phyloP scores from a whole-genome alignment of 257 asterid genomes.

The Nicotiana otophora region DNA sequence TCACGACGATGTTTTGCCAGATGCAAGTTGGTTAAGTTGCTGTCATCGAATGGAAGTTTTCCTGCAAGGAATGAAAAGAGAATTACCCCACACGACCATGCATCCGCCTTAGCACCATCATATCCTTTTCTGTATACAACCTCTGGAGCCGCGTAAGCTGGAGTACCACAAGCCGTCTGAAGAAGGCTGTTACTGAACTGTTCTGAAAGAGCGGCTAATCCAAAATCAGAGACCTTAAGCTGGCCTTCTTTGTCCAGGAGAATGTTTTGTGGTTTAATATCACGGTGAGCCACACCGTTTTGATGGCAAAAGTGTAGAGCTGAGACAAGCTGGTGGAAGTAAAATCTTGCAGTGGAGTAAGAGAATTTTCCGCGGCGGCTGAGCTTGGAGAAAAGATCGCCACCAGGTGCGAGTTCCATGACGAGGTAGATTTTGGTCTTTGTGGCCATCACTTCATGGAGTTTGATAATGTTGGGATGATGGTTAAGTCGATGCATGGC shows the following conservation, averaged over 20 bases:
- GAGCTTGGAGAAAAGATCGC: slow-evolving; percentile 64
- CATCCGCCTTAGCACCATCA: slow-evolving; percentile 80
- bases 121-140: slow-evolving; percentile 57
- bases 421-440: slow-evolving; percentile 75
- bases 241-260: slow-evolving; percentile 53
- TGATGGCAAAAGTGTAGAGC: slow-evolving; percentile 75
- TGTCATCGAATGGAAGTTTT: slow-evolving; percentile 58
- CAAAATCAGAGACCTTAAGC: slow-evolving; percentile 69
- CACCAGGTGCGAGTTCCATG: slow-evolving; percentile 78
- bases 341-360: slow-evolving; percentile 40
- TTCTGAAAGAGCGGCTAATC: slow-evolving; percentile 75
- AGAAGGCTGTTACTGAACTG: slow-evolving; percentile 49
- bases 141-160: slow-evolving; percentile 86
- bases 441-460: slow-evolving; percentile 80
- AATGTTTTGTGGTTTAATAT: slow-evolving; percentile 80
- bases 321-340: slow-evolving; percentile 65
- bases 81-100: slow-evolving; percentile 84
- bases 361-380: slow-evolving; percentile 49
- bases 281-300: slow-evolving; percentile 75
- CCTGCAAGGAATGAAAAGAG: slow-evolving; percentile 60
- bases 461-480: slow-evolving; percentile 67
- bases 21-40: slow-evolving; percentile 53
- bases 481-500: slow-evolving; percentile 76
- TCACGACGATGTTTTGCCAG: slow-evolving; percentile 57
- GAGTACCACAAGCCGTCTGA: slow-evolving; percentile 81